These are phyloP conservation scores for Schoenoplectus tabernaemontani DNA, from an alignment of 202 grass and related monocot species.

Conservation along the genomic window DNA sequence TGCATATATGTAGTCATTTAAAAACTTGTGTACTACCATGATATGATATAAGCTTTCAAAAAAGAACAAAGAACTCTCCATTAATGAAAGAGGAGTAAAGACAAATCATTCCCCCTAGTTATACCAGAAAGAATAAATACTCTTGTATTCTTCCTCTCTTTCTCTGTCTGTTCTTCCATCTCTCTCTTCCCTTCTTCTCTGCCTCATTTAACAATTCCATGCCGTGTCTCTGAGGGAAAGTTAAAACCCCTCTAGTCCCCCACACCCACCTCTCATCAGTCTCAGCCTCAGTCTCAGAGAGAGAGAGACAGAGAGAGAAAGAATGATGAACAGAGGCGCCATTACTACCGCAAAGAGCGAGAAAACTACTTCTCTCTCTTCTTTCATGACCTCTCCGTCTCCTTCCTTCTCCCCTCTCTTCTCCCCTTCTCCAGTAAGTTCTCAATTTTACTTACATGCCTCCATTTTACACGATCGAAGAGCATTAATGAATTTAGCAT, in stretches of 20 bases:
- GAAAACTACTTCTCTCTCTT: constrained; percentile 14
- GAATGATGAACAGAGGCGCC: constrained; percentile 13
- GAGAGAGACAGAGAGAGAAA: background rate
- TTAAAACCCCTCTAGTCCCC: background rate
- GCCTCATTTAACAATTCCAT: background rate
- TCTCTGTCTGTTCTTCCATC: background rate
- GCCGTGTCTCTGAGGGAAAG: background rate
- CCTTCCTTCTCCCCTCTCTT: constrained; percentile 17
- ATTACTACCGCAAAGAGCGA: background rate
- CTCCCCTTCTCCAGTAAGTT: constrained; percentile 21
- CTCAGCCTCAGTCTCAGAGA: background rate
- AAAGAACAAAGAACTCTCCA: constrained; percentile 10
- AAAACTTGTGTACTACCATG: too few relatives aligned
- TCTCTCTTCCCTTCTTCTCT: background rate
- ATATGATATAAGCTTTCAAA: too few relatives aligned
- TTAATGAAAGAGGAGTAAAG: background rate
- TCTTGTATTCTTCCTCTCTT: background rate
- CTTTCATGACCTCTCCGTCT: constrained; percentile 23
- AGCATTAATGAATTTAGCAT: background rate
- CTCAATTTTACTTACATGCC: background rate
- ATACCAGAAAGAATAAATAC: constrained; percentile 19
- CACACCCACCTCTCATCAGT: background rate
- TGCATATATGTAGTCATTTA: too few relatives aligned
- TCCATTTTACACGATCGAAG: background rate
- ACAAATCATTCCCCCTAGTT: background rate